Conservation (phyloP, 495 filamentous ascomycete genomes). For the Penicillium alfredii region DNA sequence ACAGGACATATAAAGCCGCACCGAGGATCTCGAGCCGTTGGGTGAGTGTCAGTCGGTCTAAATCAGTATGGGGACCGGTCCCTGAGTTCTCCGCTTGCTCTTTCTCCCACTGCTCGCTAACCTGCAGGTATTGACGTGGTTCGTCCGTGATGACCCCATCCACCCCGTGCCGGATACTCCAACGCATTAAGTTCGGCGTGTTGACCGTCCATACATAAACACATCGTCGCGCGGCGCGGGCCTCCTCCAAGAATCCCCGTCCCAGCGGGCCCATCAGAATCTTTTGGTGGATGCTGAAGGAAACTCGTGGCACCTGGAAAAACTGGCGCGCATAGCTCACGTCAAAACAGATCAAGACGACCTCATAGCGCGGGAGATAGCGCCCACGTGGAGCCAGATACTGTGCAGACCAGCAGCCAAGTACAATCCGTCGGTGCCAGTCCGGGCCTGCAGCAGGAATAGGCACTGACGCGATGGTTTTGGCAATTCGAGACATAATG, state of each 20-base stretch:
- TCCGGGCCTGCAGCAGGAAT: slow-evolving; percentile 28
- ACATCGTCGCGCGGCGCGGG: slow-evolving; percentile 44
- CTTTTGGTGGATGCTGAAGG: slow-evolving; percentile 68
- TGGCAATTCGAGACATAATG: slow-evolving; percentile 60
- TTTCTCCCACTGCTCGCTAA: slow-evolving; percentile 17
- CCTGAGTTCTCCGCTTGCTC: slow-evolving; percentile 2
- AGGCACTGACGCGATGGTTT: slow-evolving; percentile 51
- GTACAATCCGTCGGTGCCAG: slow-evolving; percentile 68
- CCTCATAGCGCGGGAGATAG: slow-evolving; percentile 60
- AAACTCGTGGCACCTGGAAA: slow-evolving; percentile 50
- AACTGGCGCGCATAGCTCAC: slow-evolving; percentile 64
- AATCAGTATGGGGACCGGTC: background rate
- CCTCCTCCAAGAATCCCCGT: slow-evolving; percentile 55
- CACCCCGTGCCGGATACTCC: slow-evolving; percentile 50
- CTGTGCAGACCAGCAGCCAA: slow-evolving; percentile 73
- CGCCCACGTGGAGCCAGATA: slow-evolving; percentile 54
- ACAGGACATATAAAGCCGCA: slow-evolving; percentile 9
- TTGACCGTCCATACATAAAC: slow-evolving; percentile 87
- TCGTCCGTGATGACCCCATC: slow-evolving; percentile 58
- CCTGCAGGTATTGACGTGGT: slow-evolving; percentile 23
- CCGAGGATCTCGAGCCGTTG: slow-evolving; percentile 11
- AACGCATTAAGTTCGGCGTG: slow-evolving; percentile 64
- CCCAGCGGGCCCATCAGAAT: slow-evolving; percentile 61
- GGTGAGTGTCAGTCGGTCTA: slow-evolving; percentile 12
- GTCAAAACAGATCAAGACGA: slow-evolving; percentile 70